A percentile compares a stretch with the other conserved stretches of the same genome.
phyloP scores from a whole-genome alignment of 1,139 yeast genomes.

The Scheffersomyces cryptocercus region DNA sequence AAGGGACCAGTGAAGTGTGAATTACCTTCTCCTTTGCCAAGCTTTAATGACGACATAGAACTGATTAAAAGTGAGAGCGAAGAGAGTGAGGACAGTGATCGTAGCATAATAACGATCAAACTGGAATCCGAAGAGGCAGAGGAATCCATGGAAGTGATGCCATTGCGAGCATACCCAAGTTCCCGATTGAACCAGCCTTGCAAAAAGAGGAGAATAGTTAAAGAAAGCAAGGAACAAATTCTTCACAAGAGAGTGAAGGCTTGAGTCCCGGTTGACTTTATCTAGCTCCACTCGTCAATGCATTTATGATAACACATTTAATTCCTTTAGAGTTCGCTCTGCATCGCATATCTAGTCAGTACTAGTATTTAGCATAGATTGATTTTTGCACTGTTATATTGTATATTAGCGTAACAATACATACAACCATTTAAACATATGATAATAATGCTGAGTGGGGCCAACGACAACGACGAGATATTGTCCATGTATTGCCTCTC shows the following conservation, averaged over 20 bases:
- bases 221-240: not conserved
- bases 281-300: not conserved
- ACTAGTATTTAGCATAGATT: too few relatives aligned
- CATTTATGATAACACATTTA: not conserved
- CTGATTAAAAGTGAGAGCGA: not conserved
- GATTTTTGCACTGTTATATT: too few relatives aligned
- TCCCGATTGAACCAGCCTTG: not conserved
- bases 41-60: slow-evolving; percentile 13
- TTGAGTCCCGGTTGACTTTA: too few relatives aligned
- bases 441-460: too few relatives aligned
- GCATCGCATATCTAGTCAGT: too few relatives aligned
- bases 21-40: slow-evolving; percentile 22
- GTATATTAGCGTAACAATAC: too few relatives aligned
- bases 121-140: not conserved
- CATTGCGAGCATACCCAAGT: not conserved
- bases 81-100: too few relatives aligned
- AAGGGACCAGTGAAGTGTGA: slow-evolving; percentile 7
- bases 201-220: not conserved
- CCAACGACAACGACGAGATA: too few relatives aligned
- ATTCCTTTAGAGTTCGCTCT: too few relatives aligned
- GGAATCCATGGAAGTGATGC: slow-evolving; percentile 3
- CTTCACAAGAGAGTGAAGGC: not conserved
- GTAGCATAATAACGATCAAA: not conserved
- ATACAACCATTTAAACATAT: too few relatives aligned
- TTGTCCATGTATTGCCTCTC: too few relatives aligned